Conservation (phyloP, 495 filamentous ascomycete species). For the Aspergillus steynii region DNA sequence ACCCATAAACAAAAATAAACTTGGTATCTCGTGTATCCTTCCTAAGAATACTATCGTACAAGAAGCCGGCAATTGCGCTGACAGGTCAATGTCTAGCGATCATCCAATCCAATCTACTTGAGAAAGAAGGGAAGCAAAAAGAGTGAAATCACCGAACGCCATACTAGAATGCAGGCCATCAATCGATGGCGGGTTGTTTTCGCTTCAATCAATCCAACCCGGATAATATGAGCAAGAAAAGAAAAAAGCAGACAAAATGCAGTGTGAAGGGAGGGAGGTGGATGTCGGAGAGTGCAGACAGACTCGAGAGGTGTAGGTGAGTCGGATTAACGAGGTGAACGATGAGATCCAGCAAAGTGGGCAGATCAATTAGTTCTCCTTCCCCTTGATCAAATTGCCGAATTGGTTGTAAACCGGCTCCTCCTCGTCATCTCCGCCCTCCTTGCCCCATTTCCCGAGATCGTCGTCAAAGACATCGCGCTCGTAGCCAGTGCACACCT, state of each 20-base stretch:
- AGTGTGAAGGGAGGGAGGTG: too few relatives aligned
- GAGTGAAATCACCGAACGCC: not conserved
- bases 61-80: not conserved
- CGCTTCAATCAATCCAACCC: not conserved
- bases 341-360: not conserved
- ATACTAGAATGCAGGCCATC: not conserved
- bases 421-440: constrained; percentile 69
- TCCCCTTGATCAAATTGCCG: constrained; percentile 43
- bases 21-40: constrained; percentile 4
- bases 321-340: not conserved
- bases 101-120: not conserved
- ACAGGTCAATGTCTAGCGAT: not conserved
- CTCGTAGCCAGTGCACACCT: constrained; percentile 55
- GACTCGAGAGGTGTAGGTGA: not conserved
- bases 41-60: not conserved
- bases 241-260: too few relatives aligned
- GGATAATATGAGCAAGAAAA: not conserved
- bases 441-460: constrained; percentile 47
- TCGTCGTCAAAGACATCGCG: constrained; percentile 51
- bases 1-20: too few relatives aligned
- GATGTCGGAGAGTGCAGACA: too few relatives aligned
- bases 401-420: constrained; percentile 50
- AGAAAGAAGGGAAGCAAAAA: not conserved
- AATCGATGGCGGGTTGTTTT: not conserved
- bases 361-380: constrained; percentile 18